Conservation (phyloP, 169 alveolate species). For the Plasmodium inui region DNA sequence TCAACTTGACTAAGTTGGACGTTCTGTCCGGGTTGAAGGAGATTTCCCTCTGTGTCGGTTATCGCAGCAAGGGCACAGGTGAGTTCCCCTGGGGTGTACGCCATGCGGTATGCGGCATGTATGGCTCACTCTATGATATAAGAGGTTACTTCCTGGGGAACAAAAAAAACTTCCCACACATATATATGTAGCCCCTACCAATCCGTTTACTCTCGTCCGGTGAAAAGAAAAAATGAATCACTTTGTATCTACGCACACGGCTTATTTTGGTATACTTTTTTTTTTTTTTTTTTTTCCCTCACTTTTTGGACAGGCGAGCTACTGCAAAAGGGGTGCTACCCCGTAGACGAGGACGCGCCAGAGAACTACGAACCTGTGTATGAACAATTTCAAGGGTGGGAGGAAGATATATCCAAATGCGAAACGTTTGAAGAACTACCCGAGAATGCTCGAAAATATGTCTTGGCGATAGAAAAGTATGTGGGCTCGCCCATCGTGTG, state of each 20-base stretch:
- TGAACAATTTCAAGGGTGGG: constrained; percentile 91
- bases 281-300: background rate
- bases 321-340: constrained; percentile 85
- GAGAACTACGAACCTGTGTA: constrained; percentile 90
- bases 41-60: constrained; percentile 88
- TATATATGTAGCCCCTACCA: background rate
- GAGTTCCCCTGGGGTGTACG: background rate
- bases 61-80: constrained; percentile 81
- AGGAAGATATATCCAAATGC: constrained; percentile 86
- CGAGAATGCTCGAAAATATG: constrained; percentile 86
- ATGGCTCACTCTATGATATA: background rate
- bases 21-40: constrained; percentile 92
- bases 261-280: background rate
- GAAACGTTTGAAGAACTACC: constrained; percentile 90
- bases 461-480: constrained; percentile 86
- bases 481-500: constrained; percentile 90
- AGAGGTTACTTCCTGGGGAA: background rate
- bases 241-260: background rate
- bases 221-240: background rate
- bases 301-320: constrained; percentile 71
- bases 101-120: background rate
- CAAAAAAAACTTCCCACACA: background rate
- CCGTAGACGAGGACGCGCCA: constrained; percentile 87
- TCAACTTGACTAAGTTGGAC: constrained; percentile 95
- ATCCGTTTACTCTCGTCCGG: background rate